These are phyloP conservation scores for Pleurotus ostreatus DNA, from an alignment of 768 basidiomycete species.

Conservation along the genomic window DNA sequence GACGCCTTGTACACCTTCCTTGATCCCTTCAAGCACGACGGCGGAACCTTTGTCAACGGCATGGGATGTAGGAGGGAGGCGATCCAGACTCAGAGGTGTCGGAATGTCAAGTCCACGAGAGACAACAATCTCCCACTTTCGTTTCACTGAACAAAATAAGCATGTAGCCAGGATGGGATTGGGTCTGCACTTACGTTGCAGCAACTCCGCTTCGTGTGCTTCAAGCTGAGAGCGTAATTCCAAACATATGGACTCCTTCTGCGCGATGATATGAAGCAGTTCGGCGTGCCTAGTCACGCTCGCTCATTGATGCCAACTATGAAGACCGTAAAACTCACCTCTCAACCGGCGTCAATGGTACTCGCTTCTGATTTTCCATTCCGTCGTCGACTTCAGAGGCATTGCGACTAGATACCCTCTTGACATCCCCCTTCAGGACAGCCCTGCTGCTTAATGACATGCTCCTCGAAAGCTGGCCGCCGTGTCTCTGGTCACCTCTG, in stretches of 20 bases:
- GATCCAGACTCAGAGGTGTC: slow-evolving; percentile 10
- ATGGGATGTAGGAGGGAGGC: slow-evolving; percentile 16
- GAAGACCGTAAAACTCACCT: neutral
- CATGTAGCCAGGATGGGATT: neutral
- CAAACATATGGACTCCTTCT: slow-evolving; percentile 81
- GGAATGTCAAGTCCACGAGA: slow-evolving; percentile 50
- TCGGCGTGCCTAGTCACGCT: slow-evolving; percentile 63
- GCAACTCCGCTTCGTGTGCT: slow-evolving; percentile 67
- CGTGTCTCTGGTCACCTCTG: neutral
- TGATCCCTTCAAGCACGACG: slow-evolving; percentile 54
- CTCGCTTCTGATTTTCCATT: neutral
- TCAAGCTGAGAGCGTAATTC: slow-evolving; percentile 75
- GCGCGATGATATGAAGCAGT: slow-evolving; percentile 78
- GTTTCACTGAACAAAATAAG: slow-evolving; percentile 50
- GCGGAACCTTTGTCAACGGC: slow-evolving; percentile 15
- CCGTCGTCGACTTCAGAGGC: neutral
- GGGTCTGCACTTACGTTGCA: slow-evolving; percentile 43
- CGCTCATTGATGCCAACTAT: no score
- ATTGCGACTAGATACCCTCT: neutral
- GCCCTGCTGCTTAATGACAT: neutral
- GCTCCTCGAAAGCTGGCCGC: neutral
- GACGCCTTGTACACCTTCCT: slow-evolving; percentile 60
- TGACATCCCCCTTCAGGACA: slow-evolving; percentile 1
- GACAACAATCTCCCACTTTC: slow-evolving; percentile 81
- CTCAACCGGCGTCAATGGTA: neutral